These are phyloP conservation scores for Phytopythium chamaehyphon DNA, from an alignment of 352 stramenopile species.

Conservation along the genomic window DNA sequence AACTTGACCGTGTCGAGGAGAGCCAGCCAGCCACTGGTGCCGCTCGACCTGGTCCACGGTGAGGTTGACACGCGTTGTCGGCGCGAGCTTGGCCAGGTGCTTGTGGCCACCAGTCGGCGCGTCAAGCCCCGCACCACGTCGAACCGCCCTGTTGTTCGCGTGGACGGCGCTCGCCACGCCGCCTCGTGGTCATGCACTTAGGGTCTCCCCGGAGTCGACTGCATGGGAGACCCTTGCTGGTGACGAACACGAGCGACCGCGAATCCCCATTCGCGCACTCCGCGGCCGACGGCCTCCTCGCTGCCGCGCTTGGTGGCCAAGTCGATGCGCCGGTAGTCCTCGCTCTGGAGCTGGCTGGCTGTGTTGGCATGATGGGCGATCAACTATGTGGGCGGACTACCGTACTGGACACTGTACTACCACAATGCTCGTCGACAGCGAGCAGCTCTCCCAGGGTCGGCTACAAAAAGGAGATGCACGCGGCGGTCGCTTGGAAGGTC, in stretches of 20 bases:
- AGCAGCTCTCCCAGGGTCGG: too few relatives aligned
- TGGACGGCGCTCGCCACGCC: constrained; percentile 33
- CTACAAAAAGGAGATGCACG: too few relatives aligned
- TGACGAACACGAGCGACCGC: constrained; percentile 66
- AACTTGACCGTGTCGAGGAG: constrained; percentile 32
- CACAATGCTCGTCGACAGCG: too few relatives aligned
- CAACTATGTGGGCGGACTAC: too few relatives aligned
- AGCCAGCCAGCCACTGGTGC: constrained; percentile 34
- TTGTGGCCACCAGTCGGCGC: constrained; percentile 74
- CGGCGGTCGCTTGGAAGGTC: too few relatives aligned
- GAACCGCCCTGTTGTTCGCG: constrained; percentile 17
- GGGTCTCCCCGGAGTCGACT: too few relatives aligned
- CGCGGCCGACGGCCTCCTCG: constrained; percentile 56
- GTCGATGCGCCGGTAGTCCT: constrained; percentile 74
- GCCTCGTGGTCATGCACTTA: too few relatives aligned
- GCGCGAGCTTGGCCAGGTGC: constrained; percentile 65
- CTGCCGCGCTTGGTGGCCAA: constrained; percentile 67
- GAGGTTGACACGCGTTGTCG: constrained; percentile 22
- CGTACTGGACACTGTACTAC: too few relatives aligned
- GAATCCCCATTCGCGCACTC: constrained; percentile 38
- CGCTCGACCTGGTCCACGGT: constrained; percentile 59
- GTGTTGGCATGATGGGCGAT: too few relatives aligned
- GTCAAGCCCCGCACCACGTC: constrained; percentile 57
- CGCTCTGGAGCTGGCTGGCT: constrained; percentile 6
- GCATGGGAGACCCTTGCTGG: constrained; percentile 67